Conservation (phyloP, 805 yeast genomes). For the Metschnikowia lunata region DNA sequence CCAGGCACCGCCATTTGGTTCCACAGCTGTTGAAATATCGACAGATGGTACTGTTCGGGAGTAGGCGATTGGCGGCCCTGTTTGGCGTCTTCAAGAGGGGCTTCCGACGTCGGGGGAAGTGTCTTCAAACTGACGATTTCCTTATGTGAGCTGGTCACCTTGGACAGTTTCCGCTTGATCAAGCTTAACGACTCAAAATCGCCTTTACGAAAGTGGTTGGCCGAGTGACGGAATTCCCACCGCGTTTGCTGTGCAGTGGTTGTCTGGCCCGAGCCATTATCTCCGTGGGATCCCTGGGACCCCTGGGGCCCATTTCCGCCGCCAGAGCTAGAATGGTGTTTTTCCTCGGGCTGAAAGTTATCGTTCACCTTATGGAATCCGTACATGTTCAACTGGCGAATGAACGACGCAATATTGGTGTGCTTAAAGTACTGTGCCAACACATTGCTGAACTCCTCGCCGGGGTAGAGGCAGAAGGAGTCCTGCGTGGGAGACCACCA, state of each 20-base stretch:
- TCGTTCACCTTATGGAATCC: slow-evolving; percentile 45
- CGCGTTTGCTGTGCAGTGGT: slow-evolving; percentile 22
- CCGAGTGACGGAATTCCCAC: slow-evolving; percentile 91
- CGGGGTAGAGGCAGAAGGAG: slow-evolving; percentile 76
- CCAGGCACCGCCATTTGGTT: slow-evolving; percentile 12
- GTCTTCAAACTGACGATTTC: slow-evolving; percentile 36
- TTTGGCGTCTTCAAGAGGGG: slow-evolving; percentile 6
- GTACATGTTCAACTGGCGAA: slow-evolving; percentile 43
- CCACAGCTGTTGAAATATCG: slow-evolving; percentile 18
- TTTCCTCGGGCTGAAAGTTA: slow-evolving; percentile 27
- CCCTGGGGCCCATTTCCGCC: neutral
- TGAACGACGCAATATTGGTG: slow-evolving; percentile 41
- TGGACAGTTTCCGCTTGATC: slow-evolving; percentile 71
- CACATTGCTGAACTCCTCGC: slow-evolving; percentile 81
- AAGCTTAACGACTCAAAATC: slow-evolving; percentile 67
- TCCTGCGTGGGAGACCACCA: slow-evolving; percentile 77
- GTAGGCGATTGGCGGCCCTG: slow-evolving; percentile 1
- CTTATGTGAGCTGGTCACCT: slow-evolving; percentile 34
- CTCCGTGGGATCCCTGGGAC: too few relatives aligned
- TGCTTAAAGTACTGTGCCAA: slow-evolving; percentile 50
- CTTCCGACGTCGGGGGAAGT: slow-evolving; percentile 25
- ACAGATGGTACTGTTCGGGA: slow-evolving; percentile 19
- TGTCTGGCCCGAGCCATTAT: slow-evolving; percentile 3
- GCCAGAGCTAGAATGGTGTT: slow-evolving; percentile 4
- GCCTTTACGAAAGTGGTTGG: slow-evolving; percentile 75